phyloP scores from a whole-genome alignment of 2,329 filamentous ascomycete species.

The Pseudogymnoascus sp. region DNA sequence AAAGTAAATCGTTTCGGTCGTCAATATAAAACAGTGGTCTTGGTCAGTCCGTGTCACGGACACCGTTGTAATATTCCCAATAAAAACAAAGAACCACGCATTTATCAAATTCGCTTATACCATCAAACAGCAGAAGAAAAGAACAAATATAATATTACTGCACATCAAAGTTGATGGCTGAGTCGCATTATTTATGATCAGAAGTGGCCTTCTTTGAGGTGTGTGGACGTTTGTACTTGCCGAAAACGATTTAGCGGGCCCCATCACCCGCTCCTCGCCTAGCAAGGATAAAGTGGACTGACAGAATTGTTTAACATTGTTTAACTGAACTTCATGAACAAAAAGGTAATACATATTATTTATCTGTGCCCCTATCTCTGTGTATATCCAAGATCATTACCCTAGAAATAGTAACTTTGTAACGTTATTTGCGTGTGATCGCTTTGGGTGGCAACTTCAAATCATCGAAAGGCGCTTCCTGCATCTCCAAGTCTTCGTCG shows the following conservation, averaged over 20 bases:
- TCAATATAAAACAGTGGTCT: background rate
- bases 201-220: background rate
- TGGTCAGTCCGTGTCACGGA: background rate
- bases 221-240: background rate
- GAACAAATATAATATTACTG: background rate
- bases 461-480: background rate
- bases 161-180: background rate
- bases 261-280: background rate
- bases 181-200: background rate
- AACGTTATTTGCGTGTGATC: background rate
- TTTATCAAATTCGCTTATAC: background rate
- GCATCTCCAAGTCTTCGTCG: background rate
- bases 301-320: background rate
- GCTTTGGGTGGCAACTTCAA: constrained; percentile 8
- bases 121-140: background rate
- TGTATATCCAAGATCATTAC: background rate
- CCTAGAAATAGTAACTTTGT: background rate
- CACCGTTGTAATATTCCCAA: background rate
- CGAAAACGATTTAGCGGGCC: constrained; percentile 3
- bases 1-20: background rate
- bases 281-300: background rate
- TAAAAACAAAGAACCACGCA: background rate
- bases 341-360: background rate
- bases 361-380: background rate
- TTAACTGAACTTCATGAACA: background rate